Conservation (phyloP, 805 yeast genomes). For the Candida namnaoensis region DNA sequence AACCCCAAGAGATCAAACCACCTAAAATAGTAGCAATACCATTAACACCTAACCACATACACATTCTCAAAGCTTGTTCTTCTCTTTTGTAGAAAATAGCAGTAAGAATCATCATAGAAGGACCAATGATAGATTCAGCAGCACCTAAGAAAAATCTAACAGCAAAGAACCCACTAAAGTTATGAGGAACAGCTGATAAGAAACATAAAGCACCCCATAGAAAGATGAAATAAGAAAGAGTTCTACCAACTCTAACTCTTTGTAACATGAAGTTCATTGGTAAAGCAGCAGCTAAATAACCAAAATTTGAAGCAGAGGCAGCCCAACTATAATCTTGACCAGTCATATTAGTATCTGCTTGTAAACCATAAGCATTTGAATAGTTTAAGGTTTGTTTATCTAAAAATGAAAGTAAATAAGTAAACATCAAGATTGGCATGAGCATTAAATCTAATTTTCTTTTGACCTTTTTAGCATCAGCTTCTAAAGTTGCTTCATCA, state of each 20-base stretch:
- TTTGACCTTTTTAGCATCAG: too few relatives aligned
- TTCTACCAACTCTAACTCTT: conserved; percentile 39
- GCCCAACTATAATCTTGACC: conserved; percentile 27
- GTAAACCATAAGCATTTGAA: too few relatives aligned
- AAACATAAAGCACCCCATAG: conserved; percentile 41
- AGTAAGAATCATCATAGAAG: conserved; percentile 41
- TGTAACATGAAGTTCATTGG: conserved; percentile 29
- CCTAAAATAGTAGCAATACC: conserved; percentile 36
- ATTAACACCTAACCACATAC: conserved; percentile 41
- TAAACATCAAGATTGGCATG: too few relatives aligned
- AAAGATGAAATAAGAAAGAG: conserved; percentile 30
- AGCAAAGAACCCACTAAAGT: conserved; percentile 38
- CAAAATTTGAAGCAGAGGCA: conserved; percentile 6
- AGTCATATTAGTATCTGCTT: conserved; percentile 8
- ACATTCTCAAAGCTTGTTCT: conserved; percentile 41
- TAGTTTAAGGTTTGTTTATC: too few relatives aligned
- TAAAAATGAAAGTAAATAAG: too few relatives aligned
- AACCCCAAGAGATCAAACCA: conserved; percentile 33
- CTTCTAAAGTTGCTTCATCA: too few relatives aligned
- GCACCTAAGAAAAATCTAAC: conserved; percentile 39
- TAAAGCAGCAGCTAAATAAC: conserved; percentile 4
- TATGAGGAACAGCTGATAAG: conserved; percentile 36
- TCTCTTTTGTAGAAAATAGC: conserved; percentile 49
- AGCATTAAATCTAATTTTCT: too few relatives aligned
- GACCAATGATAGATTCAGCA: conserved; percentile 42